Percentiles rank a stretch among this genome's conserved stretches.
These are phyloP conservation scores for Wickerhamiella alocasiicola DNA, from an alignment of 805 yeast species.

Conservation along the genomic window DNA sequence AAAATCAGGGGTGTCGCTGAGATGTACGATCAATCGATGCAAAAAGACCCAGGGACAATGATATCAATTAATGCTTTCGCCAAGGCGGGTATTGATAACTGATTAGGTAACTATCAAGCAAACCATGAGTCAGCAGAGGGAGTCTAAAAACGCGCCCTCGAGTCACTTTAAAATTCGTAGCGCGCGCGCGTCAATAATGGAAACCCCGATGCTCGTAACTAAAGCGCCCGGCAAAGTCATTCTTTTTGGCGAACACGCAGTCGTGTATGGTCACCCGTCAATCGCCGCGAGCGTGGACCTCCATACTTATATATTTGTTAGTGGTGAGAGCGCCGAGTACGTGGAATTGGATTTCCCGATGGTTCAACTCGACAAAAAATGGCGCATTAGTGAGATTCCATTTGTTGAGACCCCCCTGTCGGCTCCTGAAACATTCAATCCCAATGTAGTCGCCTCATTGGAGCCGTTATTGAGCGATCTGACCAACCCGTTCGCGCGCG, in stretches of 20 bases:
- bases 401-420: constrained; percentile 25
- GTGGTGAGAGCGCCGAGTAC: constrained; percentile 32
- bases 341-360: constrained; percentile 74
- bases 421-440: constrained; percentile 10
- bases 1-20: too few relatives aligned
- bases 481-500: constrained; percentile 44
- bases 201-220: constrained; percentile 48
- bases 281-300: constrained; percentile 89
- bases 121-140: too few relatives aligned
- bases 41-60: too few relatives aligned
- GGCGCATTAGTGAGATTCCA: constrained; percentile 54
- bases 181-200: too few relatives aligned
- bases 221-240: constrained; percentile 97
- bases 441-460: constrained; percentile 13
- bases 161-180: too few relatives aligned
- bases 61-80: too few relatives aligned
- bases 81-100: too few relatives aligned
- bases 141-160: too few relatives aligned
- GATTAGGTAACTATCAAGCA: too few relatives aligned
- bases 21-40: too few relatives aligned
- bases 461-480: constrained; percentile 17
- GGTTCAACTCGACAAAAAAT: constrained; percentile 49
- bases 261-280: constrained; percentile 86
- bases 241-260: constrained; percentile 93
- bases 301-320: constrained; percentile 66